Evolutionary conservation across 495 filamentous ascomycete genomes (phyloP).

Genomic region (Penicillium maclennaniae): DNA sequence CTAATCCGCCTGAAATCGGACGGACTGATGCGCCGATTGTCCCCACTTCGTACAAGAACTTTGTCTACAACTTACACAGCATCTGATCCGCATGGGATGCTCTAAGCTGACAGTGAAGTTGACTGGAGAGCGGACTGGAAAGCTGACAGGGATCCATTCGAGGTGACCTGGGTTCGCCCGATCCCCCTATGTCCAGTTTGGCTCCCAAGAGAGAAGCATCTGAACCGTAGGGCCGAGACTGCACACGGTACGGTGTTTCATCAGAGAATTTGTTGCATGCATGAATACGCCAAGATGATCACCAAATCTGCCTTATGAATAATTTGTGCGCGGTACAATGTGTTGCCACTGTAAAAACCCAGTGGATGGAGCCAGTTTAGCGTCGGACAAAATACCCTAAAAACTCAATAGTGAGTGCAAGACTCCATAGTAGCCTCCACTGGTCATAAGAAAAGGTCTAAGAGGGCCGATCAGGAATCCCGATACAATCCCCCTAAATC

Average conservation of each 20-base stretch:
- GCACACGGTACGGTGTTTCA: neutral
- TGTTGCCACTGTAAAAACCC: neutral
- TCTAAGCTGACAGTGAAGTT: neutral
- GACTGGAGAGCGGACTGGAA: neutral
- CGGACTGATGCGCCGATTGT: conserved; percentile 8
- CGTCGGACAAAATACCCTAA: neutral
- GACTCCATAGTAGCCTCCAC: neutral
- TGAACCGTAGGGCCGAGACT: conserved; percentile 1
- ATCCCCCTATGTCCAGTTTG: neutral
- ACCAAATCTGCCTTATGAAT: neutral
- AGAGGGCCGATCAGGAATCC: neutral
- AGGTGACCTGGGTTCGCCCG: neutral
- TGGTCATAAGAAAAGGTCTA: neutral
- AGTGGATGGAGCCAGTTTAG: neutral
- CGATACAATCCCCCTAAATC: neutral
- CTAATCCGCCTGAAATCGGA: conserved; percentile 1
- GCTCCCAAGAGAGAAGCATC: neutral
- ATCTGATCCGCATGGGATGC: neutral
- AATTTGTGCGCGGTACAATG: neutral
- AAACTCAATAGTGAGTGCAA: too few relatives aligned
- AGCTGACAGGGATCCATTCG: neutral
- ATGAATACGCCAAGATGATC: conserved; percentile 4
- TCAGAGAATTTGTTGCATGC: neutral
- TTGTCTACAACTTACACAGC: neutral
- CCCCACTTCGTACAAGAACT: neutral